Conservation (phyloP, 208 protist genomes). For the Histomonas meleagridis region DNA sequence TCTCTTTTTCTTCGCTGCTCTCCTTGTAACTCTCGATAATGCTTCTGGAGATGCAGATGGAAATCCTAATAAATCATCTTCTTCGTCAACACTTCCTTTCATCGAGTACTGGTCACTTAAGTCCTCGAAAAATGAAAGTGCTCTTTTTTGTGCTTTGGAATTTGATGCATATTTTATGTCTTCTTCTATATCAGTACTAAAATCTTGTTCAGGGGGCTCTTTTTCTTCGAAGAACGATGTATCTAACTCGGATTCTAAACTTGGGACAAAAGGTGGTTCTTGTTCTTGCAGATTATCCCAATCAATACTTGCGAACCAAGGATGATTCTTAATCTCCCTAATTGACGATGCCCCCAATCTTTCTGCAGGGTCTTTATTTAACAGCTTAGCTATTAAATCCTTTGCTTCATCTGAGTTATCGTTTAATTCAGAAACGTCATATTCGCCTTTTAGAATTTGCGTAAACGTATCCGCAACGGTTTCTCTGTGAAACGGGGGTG, state of each 20-base stretch:
- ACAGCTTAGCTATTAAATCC: not conserved
- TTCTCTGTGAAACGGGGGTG: not conserved
- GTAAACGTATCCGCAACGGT: not conserved
- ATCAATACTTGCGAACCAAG: not conserved
- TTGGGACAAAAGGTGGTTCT: not conserved
- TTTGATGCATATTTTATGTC: no score
- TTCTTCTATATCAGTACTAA: no score
- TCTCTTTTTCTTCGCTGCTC: no score
- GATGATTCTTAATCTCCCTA: not conserved
- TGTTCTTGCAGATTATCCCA: not conserved
- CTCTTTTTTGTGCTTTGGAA: no score
- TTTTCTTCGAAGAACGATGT: not conserved
- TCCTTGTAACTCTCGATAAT: no score
- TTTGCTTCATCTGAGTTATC: not conserved
- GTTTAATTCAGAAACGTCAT: not conserved
- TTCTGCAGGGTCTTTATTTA: not conserved
- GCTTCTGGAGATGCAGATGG: no score
- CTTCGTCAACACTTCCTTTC: no score
- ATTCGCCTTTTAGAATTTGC: not conserved
- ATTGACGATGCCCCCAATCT: not conserved
- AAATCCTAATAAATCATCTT: no score
- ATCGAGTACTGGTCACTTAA: no score
- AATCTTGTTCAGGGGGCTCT: no score
- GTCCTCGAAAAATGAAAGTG: no score
- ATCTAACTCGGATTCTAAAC: not conserved